phyloP scores from a whole-genome alignment of 2,329 filamentous ascomycete genomes.

The Neonectria magnoliae region DNA sequence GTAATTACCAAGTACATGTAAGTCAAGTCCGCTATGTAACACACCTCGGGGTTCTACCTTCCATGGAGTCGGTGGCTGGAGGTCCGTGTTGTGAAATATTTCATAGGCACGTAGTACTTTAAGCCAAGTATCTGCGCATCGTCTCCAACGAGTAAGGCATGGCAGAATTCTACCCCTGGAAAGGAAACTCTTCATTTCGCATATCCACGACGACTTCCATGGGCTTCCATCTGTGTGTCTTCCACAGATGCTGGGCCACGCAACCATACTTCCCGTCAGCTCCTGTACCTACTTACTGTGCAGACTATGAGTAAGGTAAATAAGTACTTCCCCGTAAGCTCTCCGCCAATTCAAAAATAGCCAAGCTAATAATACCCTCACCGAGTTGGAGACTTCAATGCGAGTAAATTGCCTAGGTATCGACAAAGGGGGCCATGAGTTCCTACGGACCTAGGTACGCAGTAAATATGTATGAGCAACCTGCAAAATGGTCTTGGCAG shows the following conservation, averaged over 20 bases:
- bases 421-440: slow-evolving; percentile 9
- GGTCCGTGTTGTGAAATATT: slow-evolving; percentile 1
- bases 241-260: neutral
- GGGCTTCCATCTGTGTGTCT: slow-evolving; percentile 3
- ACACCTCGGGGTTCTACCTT: too few relatives aligned
- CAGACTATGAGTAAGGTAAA: neutral
- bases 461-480: neutral
- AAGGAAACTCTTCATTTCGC: slow-evolving; percentile 19
- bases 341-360: slow-evolving; percentile 1
- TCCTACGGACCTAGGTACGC: neutral
- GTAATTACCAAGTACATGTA: too few relatives aligned
- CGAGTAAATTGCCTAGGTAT: slow-evolving; percentile 1
- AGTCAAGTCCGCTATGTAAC: too few relatives aligned
- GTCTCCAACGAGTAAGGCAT: slow-evolving; percentile 10
- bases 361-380: neutral
- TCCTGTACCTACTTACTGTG: neutral
- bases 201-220: neutral
- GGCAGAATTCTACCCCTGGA: slow-evolving; percentile 11
- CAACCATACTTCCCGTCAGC: neutral
- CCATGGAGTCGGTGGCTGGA: neutral
- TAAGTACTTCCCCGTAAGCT: neutral
- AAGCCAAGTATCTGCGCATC: slow-evolving; percentile 9
- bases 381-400: slow-evolving; percentile 1
- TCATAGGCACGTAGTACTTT: neutral
- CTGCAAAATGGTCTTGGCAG: neutral